These are phyloP conservation scores for Simmondsia chinensis DNA, from an alignment of 148 eudicot genomes.

Conservation along the genomic window DNA sequence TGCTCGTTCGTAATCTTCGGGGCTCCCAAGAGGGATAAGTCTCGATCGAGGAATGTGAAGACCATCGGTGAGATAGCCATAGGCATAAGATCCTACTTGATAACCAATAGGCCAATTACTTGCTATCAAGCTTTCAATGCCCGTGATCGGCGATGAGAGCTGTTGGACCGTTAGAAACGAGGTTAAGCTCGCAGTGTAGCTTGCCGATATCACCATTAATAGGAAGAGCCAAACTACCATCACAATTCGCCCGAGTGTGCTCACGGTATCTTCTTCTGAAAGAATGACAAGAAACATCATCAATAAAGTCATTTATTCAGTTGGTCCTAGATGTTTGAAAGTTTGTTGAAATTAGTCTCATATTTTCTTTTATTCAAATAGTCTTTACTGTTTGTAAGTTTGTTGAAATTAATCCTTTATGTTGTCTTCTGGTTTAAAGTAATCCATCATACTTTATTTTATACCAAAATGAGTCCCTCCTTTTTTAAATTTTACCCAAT, in stretches of 20 bases:
- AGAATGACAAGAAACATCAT: background rate
- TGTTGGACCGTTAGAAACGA: slow-evolving; percentile 96
- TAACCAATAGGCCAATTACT: slow-evolving; percentile 54
- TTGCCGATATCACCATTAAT: slow-evolving; percentile 82
- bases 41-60: slow-evolving; percentile 57
- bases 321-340: no score
- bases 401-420: no score
- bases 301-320: no score
- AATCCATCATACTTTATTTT: no score
- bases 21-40: slow-evolving; percentile 58
- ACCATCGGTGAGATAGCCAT: slow-evolving; percentile 45
- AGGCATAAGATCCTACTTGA: slow-evolving; percentile 85
- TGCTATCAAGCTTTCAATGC: slow-evolving; percentile 49
- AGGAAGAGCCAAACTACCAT: slow-evolving; percentile 89
- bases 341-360: background rate
- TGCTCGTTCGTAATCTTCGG: slow-evolving; percentile 63
- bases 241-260: slow-evolving; percentile 71
- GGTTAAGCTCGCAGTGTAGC: slow-evolving; percentile 95
- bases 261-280: slow-evolving; percentile 73
- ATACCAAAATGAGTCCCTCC: no score
- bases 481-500: no score
- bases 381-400: no score
- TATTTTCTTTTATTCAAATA: no score
- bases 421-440: no score
- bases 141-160: slow-evolving; percentile 68